phyloP scores from a whole-genome alignment of 208 protist species.

The Trypanosoma grayi region DNA sequence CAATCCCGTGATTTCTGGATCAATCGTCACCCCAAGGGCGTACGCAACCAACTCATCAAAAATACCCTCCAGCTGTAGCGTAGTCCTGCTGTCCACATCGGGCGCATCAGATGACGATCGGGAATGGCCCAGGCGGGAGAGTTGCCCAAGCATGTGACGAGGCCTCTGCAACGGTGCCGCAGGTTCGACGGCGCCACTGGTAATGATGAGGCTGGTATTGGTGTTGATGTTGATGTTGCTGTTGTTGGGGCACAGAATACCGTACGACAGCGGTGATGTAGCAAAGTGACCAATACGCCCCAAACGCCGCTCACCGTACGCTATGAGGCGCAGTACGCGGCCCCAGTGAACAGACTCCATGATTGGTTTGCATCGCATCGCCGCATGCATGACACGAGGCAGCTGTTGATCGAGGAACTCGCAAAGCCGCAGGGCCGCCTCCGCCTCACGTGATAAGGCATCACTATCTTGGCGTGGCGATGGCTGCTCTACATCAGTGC shows the following conservation, averaged over 20 bases:
- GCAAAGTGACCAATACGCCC: background rate
- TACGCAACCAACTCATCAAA: conserved; percentile 17
- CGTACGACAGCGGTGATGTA: background rate
- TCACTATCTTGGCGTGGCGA: background rate
- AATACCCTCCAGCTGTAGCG: background rate
- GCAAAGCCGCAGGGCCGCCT: conserved; percentile 28
- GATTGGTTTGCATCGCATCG: conserved; percentile 29
- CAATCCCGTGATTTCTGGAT: conserved; percentile 6
- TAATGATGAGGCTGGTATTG: too few species aligned
- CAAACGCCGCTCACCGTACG: conserved; percentile 2
- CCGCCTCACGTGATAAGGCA: conserved; percentile 10
- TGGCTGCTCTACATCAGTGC: background rate
- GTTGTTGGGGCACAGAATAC: background rate
- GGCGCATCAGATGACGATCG: background rate
- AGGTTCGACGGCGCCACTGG: background rate
- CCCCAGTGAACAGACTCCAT: conserved; percentile 34
- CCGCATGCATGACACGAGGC: conserved; percentile 34
- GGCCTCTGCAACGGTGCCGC: background rate
- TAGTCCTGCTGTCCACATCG: background rate
- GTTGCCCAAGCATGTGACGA: background rate
- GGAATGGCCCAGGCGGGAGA: background rate
- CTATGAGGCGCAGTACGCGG: conserved; percentile 7
- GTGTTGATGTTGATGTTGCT: too few species aligned
- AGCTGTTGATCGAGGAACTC: conserved; percentile 33
- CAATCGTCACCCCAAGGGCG: conserved; percentile 7